These are phyloP conservation scores for Mortierella antarctica DNA, from an alignment of 192 early-diverging fungal genomes.

Conservation along the genomic window DNA sequence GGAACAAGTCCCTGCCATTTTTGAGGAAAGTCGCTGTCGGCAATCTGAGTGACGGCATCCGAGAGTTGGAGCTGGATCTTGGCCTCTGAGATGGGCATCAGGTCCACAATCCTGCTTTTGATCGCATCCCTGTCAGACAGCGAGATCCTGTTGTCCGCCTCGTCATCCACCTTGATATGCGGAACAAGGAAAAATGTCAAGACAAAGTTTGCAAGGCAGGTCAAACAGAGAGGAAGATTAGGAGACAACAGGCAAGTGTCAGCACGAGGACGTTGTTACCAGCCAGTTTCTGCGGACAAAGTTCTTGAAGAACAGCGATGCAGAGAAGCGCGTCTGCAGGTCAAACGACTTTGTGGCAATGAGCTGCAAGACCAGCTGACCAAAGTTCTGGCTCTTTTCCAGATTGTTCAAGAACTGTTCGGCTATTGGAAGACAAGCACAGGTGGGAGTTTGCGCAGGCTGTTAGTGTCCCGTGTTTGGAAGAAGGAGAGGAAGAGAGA, in stretches of 20 bases:
- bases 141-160: constrained; percentile 63
- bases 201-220: background rate
- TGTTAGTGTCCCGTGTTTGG: no score
- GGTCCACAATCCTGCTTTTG: constrained; percentile 83
- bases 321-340: constrained; percentile 77
- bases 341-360: constrained; percentile 70
- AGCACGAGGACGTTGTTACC: constrained; percentile 8
- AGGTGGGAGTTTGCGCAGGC: background rate
- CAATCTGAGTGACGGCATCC: constrained; percentile 94
- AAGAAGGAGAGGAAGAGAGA: background rate
- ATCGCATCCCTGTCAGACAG: constrained; percentile 73
- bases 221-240: background rate
- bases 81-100: constrained; percentile 87
- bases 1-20: constrained; percentile 86
- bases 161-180: constrained; percentile 51
- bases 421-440: background rate
- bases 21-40: constrained; percentile 92
- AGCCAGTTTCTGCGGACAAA: constrained; percentile 92
- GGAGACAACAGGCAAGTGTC: background rate
- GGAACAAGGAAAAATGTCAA: background rate
- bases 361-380: constrained; percentile 74
- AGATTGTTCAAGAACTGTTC: constrained; percentile 26
- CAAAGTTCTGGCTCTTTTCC: constrained; percentile 43
- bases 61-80: constrained; percentile 89
- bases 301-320: constrained; percentile 96